Base-by-base conservation (phyloP, 345 rosid genomes). In the Populus pruinosa region DNA sequence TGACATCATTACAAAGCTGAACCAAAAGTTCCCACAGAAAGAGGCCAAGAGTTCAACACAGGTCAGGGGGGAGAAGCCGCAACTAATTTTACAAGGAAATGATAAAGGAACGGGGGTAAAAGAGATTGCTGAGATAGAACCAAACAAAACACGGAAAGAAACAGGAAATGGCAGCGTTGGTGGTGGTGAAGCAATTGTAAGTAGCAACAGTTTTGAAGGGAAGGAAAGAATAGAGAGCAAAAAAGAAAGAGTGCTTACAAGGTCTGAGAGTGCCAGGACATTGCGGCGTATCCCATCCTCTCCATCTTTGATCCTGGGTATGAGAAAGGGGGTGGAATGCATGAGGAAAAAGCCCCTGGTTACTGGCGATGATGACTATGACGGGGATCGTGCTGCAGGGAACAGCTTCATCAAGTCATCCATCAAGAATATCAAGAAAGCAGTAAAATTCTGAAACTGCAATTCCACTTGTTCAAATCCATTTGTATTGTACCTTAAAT, bases 191-290 rank as follows among this genome's bases (percentile, higher is more conserved):
- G 82, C 73, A 43, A 43, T 75, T 27, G 83, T 59, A 78, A 82
- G 82, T 65, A 67, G 73, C 18, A 76, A 79, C 78, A 81, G 75
- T 50, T 72, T 61, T 67, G 90, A 86, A 70, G 49, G 39, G 55
- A 89, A 85, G 79, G 87, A 88, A 70, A 85, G 69, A 78, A 81
- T 50, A 21, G 87, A 87, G 83, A 87, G 69, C 31, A 79, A 67
- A 36, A 88, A 85, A 82, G 92, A 87, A 65, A 88, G 87, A 83
- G 81, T 59, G 69, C 79, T 87, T 23, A 74, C 4, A 75, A 90
- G 97, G 87, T 93, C 97, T 1, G 97, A 91, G 78, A 96, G 98
- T 39, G 91, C 95, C 21, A 92, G 93, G 87, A 90, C 87, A 68
- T 86, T 93, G 74, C 83, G 91, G 41, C 87, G 95, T 73, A 87